phyloP scores from a whole-genome alignment of 208 protist species.

The Trypanosoma theileri region DNA sequence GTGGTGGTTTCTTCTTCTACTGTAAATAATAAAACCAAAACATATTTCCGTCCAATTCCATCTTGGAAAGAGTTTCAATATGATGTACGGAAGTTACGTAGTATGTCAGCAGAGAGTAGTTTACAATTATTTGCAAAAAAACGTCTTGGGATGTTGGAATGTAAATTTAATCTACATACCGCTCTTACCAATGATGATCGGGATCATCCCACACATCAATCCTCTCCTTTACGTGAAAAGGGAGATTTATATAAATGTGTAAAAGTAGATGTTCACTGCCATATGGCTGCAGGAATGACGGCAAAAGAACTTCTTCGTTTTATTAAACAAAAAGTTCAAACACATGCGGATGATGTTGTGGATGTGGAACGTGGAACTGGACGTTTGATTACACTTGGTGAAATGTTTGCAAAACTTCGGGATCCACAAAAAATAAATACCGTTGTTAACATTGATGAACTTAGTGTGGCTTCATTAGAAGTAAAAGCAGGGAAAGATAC shows the following conservation, averaged over 20 bases:
- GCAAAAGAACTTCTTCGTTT: slow-evolving; percentile 68
- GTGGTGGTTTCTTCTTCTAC: slow-evolving; percentile 26
- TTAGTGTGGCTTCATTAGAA: slow-evolving; percentile 76
- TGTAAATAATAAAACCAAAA: slow-evolving; percentile 6
- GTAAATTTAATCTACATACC: slow-evolving; percentile 78
- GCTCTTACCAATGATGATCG: slow-evolving; percentile 81
- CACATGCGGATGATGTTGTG: slow-evolving; percentile 69
- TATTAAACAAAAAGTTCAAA: slow-evolving; percentile 62
- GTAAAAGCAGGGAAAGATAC: slow-evolving; percentile 81
- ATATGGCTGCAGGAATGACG: slow-evolving; percentile 81
- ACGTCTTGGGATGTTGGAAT: slow-evolving; percentile 80
- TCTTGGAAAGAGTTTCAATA: slow-evolving; percentile 64
- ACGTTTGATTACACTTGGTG: slow-evolving; percentile 25
- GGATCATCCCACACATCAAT: slow-evolving; percentile 26
- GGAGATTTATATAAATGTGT: slow-evolving; percentile 79
- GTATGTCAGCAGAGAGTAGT: slow-evolving; percentile 35
- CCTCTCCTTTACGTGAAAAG: slow-evolving; percentile 15
- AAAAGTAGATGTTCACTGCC: slow-evolving; percentile 87
- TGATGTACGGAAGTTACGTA: slow-evolving; percentile 52
- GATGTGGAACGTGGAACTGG: slow-evolving; percentile 34
- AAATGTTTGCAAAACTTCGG: slow-evolving; percentile 33
- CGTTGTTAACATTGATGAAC: slow-evolving; percentile 32
- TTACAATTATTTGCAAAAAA: slow-evolving; percentile 75
- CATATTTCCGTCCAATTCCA: slow-evolving; percentile 39
- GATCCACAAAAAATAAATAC: slow-evolving; percentile 7